phyloP scores from a whole-genome alignment of 257 asterid species.

The Euphrasia confusa region DNA sequence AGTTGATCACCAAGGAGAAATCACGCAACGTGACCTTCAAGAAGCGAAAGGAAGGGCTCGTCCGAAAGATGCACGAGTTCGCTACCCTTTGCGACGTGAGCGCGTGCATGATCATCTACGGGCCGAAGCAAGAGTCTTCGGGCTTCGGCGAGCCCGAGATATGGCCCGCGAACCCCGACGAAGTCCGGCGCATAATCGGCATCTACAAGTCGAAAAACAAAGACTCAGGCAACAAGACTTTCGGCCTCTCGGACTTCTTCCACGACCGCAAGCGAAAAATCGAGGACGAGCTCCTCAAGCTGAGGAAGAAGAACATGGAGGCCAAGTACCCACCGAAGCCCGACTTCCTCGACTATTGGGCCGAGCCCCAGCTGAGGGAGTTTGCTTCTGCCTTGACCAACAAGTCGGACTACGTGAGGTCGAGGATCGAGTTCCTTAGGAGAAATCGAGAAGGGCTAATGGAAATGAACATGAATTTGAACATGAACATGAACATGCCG shows the following conservation, averaged over 20 bases:
- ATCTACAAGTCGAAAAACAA: constrained; percentile 38
- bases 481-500: too few species aligned
- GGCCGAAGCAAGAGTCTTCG: constrained; percentile 34
- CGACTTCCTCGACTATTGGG: constrained; percentile 24
- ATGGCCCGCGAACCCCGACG: constrained; percentile 48
- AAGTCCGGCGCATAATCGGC: constrained; percentile 34
- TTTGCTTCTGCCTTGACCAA: constrained; percentile 26
- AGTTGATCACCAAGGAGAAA: constrained; percentile 49
- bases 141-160: constrained; percentile 30
- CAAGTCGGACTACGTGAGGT: constrained; percentile 25
- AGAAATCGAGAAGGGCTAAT: constrained; percentile 4
- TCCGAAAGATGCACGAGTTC: constrained; percentile 55
- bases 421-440: constrained; percentile 32
- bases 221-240: constrained; percentile 34
- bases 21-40: constrained; percentile 49
- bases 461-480: constrained; percentile 3
- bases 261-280: constrained; percentile 36
- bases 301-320: constrained; percentile 42
- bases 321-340: constrained; percentile 42
- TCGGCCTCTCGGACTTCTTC: constrained; percentile 44
- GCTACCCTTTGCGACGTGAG: constrained; percentile 62
- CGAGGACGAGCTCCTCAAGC: constrained; percentile 44
- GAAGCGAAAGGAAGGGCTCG: constrained; percentile 59
- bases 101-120: constrained; percentile 62
- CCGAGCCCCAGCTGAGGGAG: constrained; percentile 32